These are phyloP conservation scores for Phalaenopsis hybrid DNA, from an alignment of 116 monocot genomes.

Conservation along the genomic window DNA sequence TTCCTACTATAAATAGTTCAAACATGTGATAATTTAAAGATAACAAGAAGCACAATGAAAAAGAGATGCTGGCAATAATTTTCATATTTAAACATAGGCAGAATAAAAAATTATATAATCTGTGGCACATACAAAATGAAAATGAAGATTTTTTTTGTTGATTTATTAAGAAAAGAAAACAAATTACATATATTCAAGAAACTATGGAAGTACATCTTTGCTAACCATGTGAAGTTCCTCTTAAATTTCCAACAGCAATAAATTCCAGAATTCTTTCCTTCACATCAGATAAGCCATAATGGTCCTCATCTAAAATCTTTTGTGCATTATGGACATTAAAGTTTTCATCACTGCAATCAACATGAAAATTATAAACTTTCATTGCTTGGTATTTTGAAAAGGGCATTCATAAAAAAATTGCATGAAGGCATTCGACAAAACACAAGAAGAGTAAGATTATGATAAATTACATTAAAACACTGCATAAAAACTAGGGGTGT, in stretches of 20 bases:
- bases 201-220: neutral
- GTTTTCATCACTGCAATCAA: constrained; percentile 71
- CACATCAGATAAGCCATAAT: constrained; percentile 96
- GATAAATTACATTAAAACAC: neutral
- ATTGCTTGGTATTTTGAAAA: neutral
- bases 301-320: constrained; percentile 90
- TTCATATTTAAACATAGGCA: neutral
- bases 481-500: no score
- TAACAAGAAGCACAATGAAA: no score
- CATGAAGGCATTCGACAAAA: neutral
- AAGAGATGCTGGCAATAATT: neutral
- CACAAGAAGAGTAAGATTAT: neutral
- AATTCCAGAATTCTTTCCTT: constrained; percentile 98
- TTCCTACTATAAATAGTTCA: no score
- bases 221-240: constrained; percentile 91
- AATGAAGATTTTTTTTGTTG: neutral
- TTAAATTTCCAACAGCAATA: constrained; percentile 95
- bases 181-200: no score
- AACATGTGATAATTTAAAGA: no score
- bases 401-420: neutral
- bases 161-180: neutral
- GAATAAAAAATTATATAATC: neutral
- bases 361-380: neutral
- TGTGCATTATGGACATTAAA: constrained; percentile 90
- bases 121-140: neutral